phyloP scores from a whole-genome alignment of 768 basidiomycete genomes.

The Fibroporia radiculosa region DNA sequence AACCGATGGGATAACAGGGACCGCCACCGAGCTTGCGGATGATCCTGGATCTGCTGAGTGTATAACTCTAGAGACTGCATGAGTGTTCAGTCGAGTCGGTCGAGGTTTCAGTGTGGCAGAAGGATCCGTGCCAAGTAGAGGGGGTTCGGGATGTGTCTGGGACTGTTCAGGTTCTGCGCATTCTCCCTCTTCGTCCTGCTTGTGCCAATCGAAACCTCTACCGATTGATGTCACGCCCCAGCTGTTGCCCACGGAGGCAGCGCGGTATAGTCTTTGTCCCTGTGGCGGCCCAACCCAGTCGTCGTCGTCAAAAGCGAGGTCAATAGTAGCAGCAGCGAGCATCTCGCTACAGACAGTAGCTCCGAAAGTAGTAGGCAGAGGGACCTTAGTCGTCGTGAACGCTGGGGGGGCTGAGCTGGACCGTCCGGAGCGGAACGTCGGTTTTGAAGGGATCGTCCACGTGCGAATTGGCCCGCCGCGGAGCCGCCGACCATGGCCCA shows the following conservation, averaged over 20 bases:
- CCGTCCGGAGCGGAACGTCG: conserved; percentile 15
- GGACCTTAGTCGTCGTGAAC: conserved; percentile 8
- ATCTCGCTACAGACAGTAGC: conserved; percentile 14
- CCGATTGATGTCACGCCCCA: conserved; percentile 85
- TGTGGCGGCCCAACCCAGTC: conserved; percentile 55
- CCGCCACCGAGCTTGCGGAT: background rate
- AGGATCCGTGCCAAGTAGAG: background rate
- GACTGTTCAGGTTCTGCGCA: conserved; percentile 5
- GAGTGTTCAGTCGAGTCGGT: background rate
- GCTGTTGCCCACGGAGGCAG: conserved; percentile 65
- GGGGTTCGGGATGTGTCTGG: background rate
- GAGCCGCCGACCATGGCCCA: conserved; percentile 13
- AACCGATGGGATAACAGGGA: conserved; percentile 4
- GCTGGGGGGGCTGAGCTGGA: conserved; percentile 24
- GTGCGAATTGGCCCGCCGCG: conserved; percentile 14
- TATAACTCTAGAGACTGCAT: background rate
- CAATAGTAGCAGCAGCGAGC: conserved; percentile 37
- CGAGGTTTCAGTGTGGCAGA: background rate
- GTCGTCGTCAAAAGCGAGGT: conserved; percentile 56
- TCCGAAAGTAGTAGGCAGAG: conserved; percentile 9
- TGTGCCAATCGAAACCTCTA: conserved; percentile 72
- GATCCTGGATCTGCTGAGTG: background rate
- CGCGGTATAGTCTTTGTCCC: conserved; percentile 40
- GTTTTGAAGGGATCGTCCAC: conserved; percentile 14
- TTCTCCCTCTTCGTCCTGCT: conserved; percentile 24